Evolutionary conservation across 1,284 basidiomycete genomes (phyloP).

Genomic region (Ustilago bromivora): DNA sequence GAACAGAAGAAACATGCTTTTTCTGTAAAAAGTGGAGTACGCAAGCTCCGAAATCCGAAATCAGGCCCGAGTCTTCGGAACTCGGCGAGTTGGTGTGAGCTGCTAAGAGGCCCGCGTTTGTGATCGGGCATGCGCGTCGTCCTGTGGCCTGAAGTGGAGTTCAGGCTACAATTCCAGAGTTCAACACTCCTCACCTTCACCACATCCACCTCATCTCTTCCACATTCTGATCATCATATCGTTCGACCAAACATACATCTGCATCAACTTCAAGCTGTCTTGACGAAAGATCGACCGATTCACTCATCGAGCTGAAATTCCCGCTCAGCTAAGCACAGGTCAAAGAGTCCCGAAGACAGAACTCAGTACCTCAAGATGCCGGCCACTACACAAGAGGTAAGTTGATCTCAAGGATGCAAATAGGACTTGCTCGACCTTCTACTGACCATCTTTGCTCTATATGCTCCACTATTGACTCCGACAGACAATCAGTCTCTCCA

Average conservation of each 20-base stretch:
- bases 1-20: background rate
- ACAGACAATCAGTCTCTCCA: slow-evolving; percentile 56
- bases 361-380: slow-evolving; percentile 36
- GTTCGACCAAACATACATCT: background rate
- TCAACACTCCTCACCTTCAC: slow-evolving; percentile 18
- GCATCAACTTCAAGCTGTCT: background rate
- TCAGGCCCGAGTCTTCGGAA: slow-evolving; percentile 6
- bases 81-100: slow-evolving; percentile 13
- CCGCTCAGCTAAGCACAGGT: background rate
- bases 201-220: background rate
- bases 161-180: slow-evolving; percentile 16
- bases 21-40: slow-evolving; percentile 29
- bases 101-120: slow-evolving; percentile 11
- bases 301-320: background rate
- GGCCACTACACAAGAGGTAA: slow-evolving; percentile 61
- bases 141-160: slow-evolving; percentile 29
- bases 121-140: slow-evolving; percentile 57
- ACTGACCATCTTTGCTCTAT: slow-evolving; percentile 9
- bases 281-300: background rate
- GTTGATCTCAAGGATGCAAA: background rate
- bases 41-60: slow-evolving; percentile 27
- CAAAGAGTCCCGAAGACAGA: background rate
- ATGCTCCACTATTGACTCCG: background rate
- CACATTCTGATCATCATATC: background rate
- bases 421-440: background rate